Base-by-base conservation (phyloP, 371 early-diverging fungal species). In the Mortierella sp. region DNA sequence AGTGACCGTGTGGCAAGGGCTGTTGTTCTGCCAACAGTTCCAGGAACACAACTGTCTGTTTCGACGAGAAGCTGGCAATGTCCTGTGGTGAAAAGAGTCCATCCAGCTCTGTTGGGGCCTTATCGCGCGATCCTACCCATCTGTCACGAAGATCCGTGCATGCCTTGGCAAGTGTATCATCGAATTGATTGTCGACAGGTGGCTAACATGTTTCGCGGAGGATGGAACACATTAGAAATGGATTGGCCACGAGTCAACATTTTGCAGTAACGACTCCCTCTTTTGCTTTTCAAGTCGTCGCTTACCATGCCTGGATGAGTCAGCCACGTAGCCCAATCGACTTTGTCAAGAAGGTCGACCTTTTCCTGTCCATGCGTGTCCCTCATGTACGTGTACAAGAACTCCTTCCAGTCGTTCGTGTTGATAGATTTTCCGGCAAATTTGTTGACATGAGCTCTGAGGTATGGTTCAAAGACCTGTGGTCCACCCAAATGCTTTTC, bases 251-350 rank as follows among this genome's bases (percentile, higher is more conserved):
- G n/a, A n/a, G n/a, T n/a, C n/a, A n/a, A n/a, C n/a, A n/a, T n/a
- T n/a, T n/a, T n/a, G n/a, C n/a, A n/a, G n/a, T n/a, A n/a, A n/a
- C n/a, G n/a, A n/a, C n/a, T n/a, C n/a, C n/a, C n/a, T n/a, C n/a
- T n/a, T n/a, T n/a, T n/a, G n/a, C 34, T 34, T 34, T 34, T 10
- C 34, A 34, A 10, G 34, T 34, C 34, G 34, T 7, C 34, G 37
- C 68, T 46, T 79, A 86, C 86, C 93, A 94, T 94, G 63, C 95
- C 94, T 34, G 91, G 87, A 21, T 85, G 84, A 57, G 89, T 72
- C 57, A 98, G 86, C 99, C 99, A 98, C 50, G 81, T 72, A 57
- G 96, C 88, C 90, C 95, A 97, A 58, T 97, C 95, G 45, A 98
- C 87, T 34, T 80, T 67, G 65, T 91, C 82, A 57, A 94, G 82